Evolutionary conservation across 805 yeast species (phyloP), one percentile per base, ranked within the genome.

Genomic region (Groenewaldozyma tartarivorans): DNA sequence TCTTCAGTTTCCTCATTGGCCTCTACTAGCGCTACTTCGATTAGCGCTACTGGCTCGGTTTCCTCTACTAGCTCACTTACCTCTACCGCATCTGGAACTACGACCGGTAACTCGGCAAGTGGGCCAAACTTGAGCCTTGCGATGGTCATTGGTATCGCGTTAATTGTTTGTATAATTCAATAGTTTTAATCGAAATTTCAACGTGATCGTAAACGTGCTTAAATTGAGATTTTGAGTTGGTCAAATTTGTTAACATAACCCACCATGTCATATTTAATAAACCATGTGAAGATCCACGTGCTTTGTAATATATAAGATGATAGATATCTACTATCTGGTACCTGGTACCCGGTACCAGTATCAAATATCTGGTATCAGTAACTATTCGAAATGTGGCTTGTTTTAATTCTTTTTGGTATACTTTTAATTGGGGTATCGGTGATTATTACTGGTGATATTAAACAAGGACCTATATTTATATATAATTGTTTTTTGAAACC

Each of bases 401-500:
- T n/a, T n/a, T n/a, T n/a, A n/a, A n/a, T 27, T 34, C 13, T 15
- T 15, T 7, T n/a, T 17, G 32, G 37, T n/a, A 9, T 36, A 13
- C 39, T 36, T 7, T 26, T 38, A 5, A 36, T 18, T 11, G 38
- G 9, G 4, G 27, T 18, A 17, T 11, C 35, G 6, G n/a, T 9
- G 9, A 11, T 38, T 17, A 13, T 20, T 31, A 37, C 34, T 18
- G 21, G 19, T 13, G 26, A n/a, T 3, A 42, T 36, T n/a, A 31
- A 38, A 20, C 21, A 31, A 13, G 16, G 33, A 4, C 33, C 50
- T 7, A 33, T 61, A 36, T 71, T 71, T 47, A 60, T 62, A 43
- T 71, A 66, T 57, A 60, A 64, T 37, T 79, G 86, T 50, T 79
- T 79, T 50, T 48, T 79, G 46, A 77, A 74, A 53, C 85, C 85